Percentiles rank a stretch among this genome's conserved stretches.
Conservation (phyloP, 2,329 filamentous ascomycete genomes). For the Cladosporium velox region DNA sequence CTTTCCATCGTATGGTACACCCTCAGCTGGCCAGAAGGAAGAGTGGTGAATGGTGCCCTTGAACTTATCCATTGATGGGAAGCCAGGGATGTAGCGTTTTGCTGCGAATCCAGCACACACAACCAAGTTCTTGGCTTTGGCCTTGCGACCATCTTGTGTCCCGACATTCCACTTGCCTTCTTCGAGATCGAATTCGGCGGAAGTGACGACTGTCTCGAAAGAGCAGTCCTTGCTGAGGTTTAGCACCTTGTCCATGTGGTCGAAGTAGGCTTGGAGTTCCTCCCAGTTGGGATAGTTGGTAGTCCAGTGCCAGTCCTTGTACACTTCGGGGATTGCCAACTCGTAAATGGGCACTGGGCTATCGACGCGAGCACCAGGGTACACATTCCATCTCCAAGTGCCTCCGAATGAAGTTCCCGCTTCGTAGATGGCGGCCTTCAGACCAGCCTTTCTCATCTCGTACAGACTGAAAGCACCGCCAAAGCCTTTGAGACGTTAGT, state of each 20-base stretch:
- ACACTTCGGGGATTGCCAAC: constrained; percentile 45
- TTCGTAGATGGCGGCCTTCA: constrained; percentile 36
- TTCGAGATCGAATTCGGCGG: constrained; percentile 53
- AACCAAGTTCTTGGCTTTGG: constrained; percentile 55
- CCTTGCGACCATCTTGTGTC: constrained; percentile 54
- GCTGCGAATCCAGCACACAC: constrained; percentile 60
- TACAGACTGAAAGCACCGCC: constrained; percentile 43
- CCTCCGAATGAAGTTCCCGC: constrained; percentile 38
- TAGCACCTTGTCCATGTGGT: constrained; percentile 58
- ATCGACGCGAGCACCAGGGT: constrained; percentile 49
- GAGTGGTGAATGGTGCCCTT: constrained; percentile 56
- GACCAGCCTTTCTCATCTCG: constrained; percentile 41
- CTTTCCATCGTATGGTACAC: constrained; percentile 60
- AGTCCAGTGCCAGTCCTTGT: constrained; percentile 43
- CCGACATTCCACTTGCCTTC: constrained; percentile 53
- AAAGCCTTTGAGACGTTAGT: neutral
- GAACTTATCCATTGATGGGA: constrained; percentile 61
- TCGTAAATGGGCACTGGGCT: constrained; percentile 39
- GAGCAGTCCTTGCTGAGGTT: constrained; percentile 58
- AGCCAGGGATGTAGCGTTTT: constrained; percentile 63
- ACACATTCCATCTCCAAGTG: constrained; percentile 39
- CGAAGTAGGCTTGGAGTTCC: constrained; percentile 61
- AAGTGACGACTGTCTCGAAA: constrained; percentile 58
- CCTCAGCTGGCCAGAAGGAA: constrained; percentile 43
- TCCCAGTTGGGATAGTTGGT: constrained; percentile 35